These are phyloP conservation scores for Phialocephala subalpina DNA, from an alignment of 2,329 filamentous ascomycete genomes.

Conservation along the genomic window DNA sequence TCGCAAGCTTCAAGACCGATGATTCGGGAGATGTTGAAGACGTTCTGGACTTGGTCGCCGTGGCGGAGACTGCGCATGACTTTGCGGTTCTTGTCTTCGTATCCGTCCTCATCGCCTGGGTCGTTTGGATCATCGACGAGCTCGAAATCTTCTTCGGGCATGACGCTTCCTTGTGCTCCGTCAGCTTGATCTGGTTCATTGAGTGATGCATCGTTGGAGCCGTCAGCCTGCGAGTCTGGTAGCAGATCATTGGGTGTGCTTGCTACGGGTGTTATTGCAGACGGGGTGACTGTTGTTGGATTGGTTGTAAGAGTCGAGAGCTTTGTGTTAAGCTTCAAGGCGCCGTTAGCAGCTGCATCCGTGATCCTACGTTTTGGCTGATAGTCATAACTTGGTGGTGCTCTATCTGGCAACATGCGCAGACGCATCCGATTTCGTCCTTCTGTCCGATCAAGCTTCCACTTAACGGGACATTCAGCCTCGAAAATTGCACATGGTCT, in stretches of 20 bases:
- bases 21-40: conserved; percentile 95
- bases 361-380: conserved; percentile 80
- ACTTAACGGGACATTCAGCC: conserved; percentile 70
- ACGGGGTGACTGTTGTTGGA: conserved; percentile 27
- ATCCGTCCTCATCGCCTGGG: conserved; percentile 79
- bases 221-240: conserved; percentile 27
- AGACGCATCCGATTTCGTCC: conserved; percentile 94
- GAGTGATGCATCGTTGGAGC: conserved; percentile 22
- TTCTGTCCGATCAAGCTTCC: conserved; percentile 95
- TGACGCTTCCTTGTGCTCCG: conserved; percentile 35
- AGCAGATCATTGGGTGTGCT: conserved; percentile 11
- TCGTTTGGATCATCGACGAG: conserved; percentile 93
- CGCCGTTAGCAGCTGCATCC: conserved; percentile 49
- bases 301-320: conserved; percentile 19
- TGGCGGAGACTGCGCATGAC: conserved; percentile 93
- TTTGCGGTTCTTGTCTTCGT: conserved; percentile 98
- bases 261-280: conserved; percentile 14
- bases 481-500: conserved; percentile 85
- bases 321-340: conserved; percentile 46
- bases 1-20: conserved; percentile 93
- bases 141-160: conserved; percentile 88
- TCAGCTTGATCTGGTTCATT: conserved; percentile 28
- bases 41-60: conserved; percentile 90
- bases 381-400: conserved; percentile 74
- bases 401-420: conserved; percentile 81